Base-by-base conservation (phyloP, 2,329 filamentous ascomycete genomes). In the Ceratocystiopsis brevicomis region DNA sequence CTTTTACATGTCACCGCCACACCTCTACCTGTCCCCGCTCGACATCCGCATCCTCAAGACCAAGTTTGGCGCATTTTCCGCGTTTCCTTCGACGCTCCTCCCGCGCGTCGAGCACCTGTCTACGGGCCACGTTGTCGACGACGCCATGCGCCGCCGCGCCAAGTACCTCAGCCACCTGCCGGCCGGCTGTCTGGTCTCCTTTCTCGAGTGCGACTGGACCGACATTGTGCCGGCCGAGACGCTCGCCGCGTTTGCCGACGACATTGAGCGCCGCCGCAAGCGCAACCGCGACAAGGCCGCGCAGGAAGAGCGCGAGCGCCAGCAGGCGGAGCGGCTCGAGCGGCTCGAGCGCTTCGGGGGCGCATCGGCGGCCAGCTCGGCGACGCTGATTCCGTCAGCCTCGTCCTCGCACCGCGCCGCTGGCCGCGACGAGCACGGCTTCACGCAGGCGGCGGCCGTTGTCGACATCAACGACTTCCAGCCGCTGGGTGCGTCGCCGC, bases 181-280 rank as follows among this genome's bases (percentile, higher is more conserved):
- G 0, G 77, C 81, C 41, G 87, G 87, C n/a, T 94, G 86, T 57
- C 80, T 93, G 50, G 82, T 95, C 37, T 85, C 71, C 50, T 94
- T 94, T 53, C 60, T 95, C 1, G 87, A 95, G 60, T 95, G 87
- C 55, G 86, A 95, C 57, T 95, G 87, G 87, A 86, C 83, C 3
- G 86, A 93, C 51, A 82, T 90, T 35, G 82, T 95, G 6, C 70
- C 76, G 3, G 68, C 76, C 1, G 78, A 83, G 41, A 71, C 83
- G 4, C 65, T 95, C n/a, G 76, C 76, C 36, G 69, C 70, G 1
- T 95, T 94, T 59, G 66, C 69, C n/a, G 61, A 67, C 0, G 85
- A 94, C 47, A 80, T 90, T 43, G 81, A 83, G 50, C 71, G 73
- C 45, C 71, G 87, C 43, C 69, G 85, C 44, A 85, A 80, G 58